These are phyloP conservation scores for Scytalidium lignicola DNA, from an alignment of 2,329 filamentous ascomycete genomes.

Conservation along the genomic window DNA sequence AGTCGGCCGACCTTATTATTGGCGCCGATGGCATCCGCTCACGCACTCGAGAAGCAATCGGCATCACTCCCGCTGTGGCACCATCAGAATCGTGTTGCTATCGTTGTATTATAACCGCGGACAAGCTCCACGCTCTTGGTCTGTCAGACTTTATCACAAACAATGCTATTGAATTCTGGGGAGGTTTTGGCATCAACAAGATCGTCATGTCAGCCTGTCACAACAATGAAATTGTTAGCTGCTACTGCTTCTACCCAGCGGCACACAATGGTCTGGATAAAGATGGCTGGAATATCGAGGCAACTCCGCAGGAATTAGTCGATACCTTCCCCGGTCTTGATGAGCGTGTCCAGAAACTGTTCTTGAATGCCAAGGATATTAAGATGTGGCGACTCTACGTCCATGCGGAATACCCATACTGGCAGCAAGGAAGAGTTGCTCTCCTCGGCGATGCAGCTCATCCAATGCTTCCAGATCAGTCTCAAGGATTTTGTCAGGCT, in stretches of 20 bases:
- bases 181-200: conserved; percentile 33
- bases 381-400: conserved; percentile 21
- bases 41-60: conserved; percentile 55
- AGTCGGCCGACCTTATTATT: conserved; percentile 34
- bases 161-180: conserved; percentile 27
- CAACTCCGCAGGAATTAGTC: conserved; percentile 9
- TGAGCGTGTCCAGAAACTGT: conserved; percentile 13
- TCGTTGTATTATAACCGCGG: conserved; percentile 29
- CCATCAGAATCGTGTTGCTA: conserved; percentile 33
- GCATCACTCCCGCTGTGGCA: conserved; percentile 32
- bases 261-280: conserved; percentile 16
- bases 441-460: conserved; percentile 63
- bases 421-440: conserved; percentile 44
- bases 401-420: conserved; percentile 55
- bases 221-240: conserved; percentile 31
- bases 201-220: conserved; percentile 35
- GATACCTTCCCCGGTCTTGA: conserved; percentile 12
- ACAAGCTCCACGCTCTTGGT: conserved; percentile 17
- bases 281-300: conserved; percentile 21
- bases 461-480: conserved; percentile 65
- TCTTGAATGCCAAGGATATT: conserved; percentile 41
- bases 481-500: conserved; percentile 51
- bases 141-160: conserved; percentile 18
- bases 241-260: conserved; percentile 34
- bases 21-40: conserved; percentile 57